Evolutionary conservation across 2,329 filamentous ascomycete genomes (phyloP), one percentile per base, ranked within the genome.

Genomic region (Myrmaecium sp.): DNA sequence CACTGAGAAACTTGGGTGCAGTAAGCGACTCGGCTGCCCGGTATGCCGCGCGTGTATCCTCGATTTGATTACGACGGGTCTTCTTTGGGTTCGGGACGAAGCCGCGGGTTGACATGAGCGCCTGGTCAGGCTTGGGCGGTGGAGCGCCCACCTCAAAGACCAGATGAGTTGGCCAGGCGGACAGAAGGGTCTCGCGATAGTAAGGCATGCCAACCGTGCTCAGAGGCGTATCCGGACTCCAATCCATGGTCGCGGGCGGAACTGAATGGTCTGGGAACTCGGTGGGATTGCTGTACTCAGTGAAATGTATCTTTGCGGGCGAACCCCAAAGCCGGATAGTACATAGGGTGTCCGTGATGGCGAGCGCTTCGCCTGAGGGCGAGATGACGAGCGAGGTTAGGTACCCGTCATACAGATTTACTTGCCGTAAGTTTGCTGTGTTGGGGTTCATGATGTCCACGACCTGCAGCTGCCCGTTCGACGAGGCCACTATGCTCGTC

Each of bases 401-500:
- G 38, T 76, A 81, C 1, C 64, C 66, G 15, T 64, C 59, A 33
- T 74, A 64, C 4, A 84, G 69, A 40, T 84, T 83, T 17, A 79
- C 75, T 53, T 91, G 83, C 26, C 79, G 70, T 27, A 93, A 70
- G 38, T 78, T 84, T 44, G 81, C 82, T 12, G 80, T 75, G 43
- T 91, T 84, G 0, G 82, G 80, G 35, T 93, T 93, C 70, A 91
- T 82, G 4, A 98, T 66, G 49, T 98, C 89, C 26, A 95, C 82
- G 9, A 95, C 77, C 47, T 98, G 86, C 49, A 98, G 78, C 50
- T 94, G 83, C 1, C 91, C 89, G 22, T 72, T 78, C 43, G 91
- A 82, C 3, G 86, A 93, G 15, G 84, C 74, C 26, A 98, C 81
- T 33, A 98, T 84, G 41, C 81, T 86, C 0, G 91, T 95, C 0